These are phyloP conservation scores for Colletotrichum gloeosporioides DNA, from an alignment of 2,329 filamentous ascomycete species.

Conservation along the genomic window DNA sequence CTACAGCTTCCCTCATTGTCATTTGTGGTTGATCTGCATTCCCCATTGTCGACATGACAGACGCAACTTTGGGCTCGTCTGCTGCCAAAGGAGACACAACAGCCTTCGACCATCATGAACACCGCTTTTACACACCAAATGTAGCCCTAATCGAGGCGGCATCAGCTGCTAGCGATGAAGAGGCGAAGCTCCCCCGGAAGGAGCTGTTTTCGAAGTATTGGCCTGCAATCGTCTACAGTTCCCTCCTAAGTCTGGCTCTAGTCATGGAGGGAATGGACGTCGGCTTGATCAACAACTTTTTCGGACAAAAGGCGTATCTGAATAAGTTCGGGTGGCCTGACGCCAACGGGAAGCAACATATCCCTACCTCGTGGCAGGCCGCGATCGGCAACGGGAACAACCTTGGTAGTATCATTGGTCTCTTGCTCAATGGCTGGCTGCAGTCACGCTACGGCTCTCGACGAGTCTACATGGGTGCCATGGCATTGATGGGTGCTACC, in stretches of 20 bases:
- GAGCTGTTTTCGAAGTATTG: conserved; percentile 35
- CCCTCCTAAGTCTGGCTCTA: conserved; percentile 33
- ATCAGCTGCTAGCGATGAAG: conserved; percentile 32
- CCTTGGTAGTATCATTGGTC: conserved; percentile 47
- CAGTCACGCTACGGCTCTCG: conserved; percentile 38
- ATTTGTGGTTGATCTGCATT: not conserved
- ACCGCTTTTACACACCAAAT: conserved; percentile 27
- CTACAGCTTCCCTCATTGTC: not conserved
- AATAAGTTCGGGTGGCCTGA: conserved; percentile 38
- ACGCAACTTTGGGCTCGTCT: not conserved
- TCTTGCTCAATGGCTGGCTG: conserved; percentile 44
- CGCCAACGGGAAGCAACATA: conserved; percentile 39
- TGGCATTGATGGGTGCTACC: conserved; percentile 37
- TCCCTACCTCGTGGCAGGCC: conserved; percentile 50
- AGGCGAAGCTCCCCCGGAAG: conserved; percentile 31
- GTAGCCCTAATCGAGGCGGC: conserved; percentile 38
- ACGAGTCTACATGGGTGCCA: conserved; percentile 40
- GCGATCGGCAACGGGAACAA: conserved; percentile 44
- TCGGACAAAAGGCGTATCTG: conserved; percentile 33
- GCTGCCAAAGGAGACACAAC: not conserved
- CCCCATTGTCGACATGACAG: not conserved
- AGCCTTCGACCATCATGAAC: conserved; percentile 27
- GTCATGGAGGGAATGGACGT: conserved; percentile 42
- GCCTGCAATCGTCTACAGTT: conserved; percentile 32
- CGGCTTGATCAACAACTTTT: conserved; percentile 44